Percentiles rank a stretch among this genome's conserved stretches.
Conservation (phyloP, 768 basidiomycete species). For the Lactarius sp. region DNA sequence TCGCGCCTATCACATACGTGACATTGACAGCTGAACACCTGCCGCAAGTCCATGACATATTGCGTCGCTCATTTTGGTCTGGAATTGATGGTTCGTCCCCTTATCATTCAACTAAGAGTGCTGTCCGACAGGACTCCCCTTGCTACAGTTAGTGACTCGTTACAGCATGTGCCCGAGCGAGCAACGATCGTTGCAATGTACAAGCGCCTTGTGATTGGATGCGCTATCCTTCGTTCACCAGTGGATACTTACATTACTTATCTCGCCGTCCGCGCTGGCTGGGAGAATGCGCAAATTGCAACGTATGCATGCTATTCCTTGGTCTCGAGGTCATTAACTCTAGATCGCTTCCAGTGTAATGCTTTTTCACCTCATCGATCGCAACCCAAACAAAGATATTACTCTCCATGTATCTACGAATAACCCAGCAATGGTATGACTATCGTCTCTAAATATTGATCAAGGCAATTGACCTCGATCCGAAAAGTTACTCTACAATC, state of each 20-base stretch:
- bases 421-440: conserved; percentile 68
- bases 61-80: conserved; percentile 67
- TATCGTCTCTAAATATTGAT: neutral
- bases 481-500: conserved; percentile 68
- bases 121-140: conserved; percentile 10
- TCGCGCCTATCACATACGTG: conserved; percentile 58
- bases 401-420: conserved; percentile 80
- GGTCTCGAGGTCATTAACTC: conserved; percentile 9
- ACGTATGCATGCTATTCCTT: conserved; percentile 41
- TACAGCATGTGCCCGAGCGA: conserved; percentile 62
- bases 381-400: conserved; percentile 72
- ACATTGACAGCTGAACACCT: conserved; percentile 57
- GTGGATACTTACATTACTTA: conserved; percentile 82
- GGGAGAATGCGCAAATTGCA: conserved; percentile 76
- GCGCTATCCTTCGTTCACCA: conserved; percentile 72
- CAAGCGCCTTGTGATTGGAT: conserved; percentile 65
- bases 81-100: conserved; percentile 60
- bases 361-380: conserved; percentile 68
- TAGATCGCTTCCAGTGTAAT: conserved; percentile 48
- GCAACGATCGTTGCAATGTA: conserved; percentile 75
- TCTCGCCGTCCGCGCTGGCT: conserved; percentile 69
- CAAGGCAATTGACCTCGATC: conserved; percentile 16
- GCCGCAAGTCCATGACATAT: conserved; percentile 64
- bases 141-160: conserved; percentile 58
- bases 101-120: neutral